phyloP scores from a whole-genome alignment of 2,329 filamentous ascomycete genomes.

The Sclerotinia nivalis region DNA sequence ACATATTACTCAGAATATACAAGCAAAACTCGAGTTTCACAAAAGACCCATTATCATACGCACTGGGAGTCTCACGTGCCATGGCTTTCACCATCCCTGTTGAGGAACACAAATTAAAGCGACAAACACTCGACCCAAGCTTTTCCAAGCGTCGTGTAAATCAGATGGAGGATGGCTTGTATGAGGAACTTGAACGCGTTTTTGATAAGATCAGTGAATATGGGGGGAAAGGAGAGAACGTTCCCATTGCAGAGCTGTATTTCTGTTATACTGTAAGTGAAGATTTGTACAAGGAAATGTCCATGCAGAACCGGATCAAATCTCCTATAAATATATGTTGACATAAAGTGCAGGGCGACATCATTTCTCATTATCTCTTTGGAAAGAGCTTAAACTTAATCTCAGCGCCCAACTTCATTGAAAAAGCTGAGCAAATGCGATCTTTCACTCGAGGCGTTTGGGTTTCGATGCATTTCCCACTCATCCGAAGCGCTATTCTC shows the following conservation, averaged over 20 bases:
- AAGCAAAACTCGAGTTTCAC: not conserved
- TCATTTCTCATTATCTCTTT: constrained; percentile 1
- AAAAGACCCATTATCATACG: not conserved
- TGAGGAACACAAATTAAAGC: not conserved
- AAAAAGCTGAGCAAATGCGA: not conserved
- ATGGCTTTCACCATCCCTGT: not conserved
- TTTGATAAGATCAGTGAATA: not conserved
- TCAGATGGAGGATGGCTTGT: not conserved
- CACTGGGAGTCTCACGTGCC: not conserved
- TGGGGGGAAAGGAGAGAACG: not conserved
- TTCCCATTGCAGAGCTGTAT: not conserved
- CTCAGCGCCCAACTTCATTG: not conserved
- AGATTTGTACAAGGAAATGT: too few relatives aligned
- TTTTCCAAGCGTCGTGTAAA: constrained; percentile 1
- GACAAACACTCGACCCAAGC: constrained; percentile 5
- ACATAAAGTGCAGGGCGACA: not conserved
- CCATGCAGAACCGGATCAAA: too few relatives aligned
- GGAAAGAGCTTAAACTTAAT: not conserved
- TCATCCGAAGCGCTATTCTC: not conserved
- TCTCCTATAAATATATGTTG: not conserved
- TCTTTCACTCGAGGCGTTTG: not conserved
- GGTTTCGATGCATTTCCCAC: constrained; percentile 1
- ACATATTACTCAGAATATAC: not conserved
- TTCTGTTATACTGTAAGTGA: constrained; percentile 4
- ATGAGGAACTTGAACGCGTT: not conserved